Evolutionary conservation across 2,329 filamentous ascomycete genomes (phyloP).

Genomic region (Penicillium sp.): DNA sequence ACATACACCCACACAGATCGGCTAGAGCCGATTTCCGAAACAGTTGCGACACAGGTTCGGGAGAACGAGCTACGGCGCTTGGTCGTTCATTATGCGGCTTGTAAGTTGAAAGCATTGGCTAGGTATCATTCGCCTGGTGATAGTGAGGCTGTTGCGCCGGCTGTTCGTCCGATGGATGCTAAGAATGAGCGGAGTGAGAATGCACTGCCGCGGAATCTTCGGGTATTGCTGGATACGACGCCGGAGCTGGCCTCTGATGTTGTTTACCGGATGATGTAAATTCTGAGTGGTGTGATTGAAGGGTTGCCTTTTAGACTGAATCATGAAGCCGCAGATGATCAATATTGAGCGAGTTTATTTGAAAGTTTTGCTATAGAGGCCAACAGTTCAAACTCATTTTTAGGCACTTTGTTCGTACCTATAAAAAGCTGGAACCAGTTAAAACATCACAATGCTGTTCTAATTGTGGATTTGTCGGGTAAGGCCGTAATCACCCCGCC

Average conservation of each 20-base stretch:
- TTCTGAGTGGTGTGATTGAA: constrained; percentile 11
- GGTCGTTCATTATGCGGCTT: constrained; percentile 42
- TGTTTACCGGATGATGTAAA: constrained; percentile 42
- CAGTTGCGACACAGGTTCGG: constrained; percentile 35
- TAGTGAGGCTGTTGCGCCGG: constrained; percentile 23
- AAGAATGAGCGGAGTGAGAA: constrained; percentile 10
- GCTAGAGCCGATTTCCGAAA: constrained; percentile 39
- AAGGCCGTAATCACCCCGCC: too few species aligned
- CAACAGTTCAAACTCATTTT: too few species aligned
- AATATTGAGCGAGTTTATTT: neutral
- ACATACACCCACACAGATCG: constrained; percentile 41
- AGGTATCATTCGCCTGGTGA: constrained; percentile 32
- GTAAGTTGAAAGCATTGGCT: constrained; percentile 40
- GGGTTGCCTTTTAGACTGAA: neutral
- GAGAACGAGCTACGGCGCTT: constrained; percentile 43
- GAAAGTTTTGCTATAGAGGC: too few species aligned
- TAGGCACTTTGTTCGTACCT: too few species aligned
- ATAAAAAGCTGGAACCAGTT: too few species aligned
- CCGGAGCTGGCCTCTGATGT: constrained; percentile 44
- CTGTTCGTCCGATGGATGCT: constrained; percentile 19
- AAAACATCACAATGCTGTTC: too few species aligned
- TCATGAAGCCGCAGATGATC: neutral
- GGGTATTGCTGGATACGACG: constrained; percentile 37
- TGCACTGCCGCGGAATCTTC: constrained; percentile 32
- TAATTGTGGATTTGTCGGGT: too few species aligned